Base-by-base conservation (phyloP, 106 monocot genomes). In the Xerophyta viscosa region DNA sequence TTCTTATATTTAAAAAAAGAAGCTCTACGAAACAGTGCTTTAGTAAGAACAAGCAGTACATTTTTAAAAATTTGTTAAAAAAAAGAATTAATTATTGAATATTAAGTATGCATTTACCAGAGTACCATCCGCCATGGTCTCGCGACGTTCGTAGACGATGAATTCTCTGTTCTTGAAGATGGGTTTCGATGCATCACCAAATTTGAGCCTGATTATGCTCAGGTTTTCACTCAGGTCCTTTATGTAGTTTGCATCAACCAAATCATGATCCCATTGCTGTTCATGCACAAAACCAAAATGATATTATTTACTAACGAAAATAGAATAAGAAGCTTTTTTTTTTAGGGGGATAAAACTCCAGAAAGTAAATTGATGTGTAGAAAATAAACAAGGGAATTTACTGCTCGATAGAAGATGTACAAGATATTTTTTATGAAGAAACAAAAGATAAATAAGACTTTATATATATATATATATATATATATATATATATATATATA, bases 251-350 rank as follows among this genome's bases (percentile, higher is more conserved):
- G 86, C 78, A 46, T 92, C 91, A 5, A 82, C 78, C 20, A 86
- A 65, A 31, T 86, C 81, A 24, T 68, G 11, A 29, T 86, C 91
- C 91, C 91, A 92, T 76, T 92, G 91, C 91, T 92, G 73, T 7
- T 52, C 27, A 14, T 4, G 27, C 0, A 37, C 22, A 3, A 26
- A 28, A 54, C 60, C 31, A 47, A 29, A 50, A 63, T 37, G 7
- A 48, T 58, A 24, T 11, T 22, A 48, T 36, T 37, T 15, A 33
- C 33, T 27, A 41, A 46, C 19, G 9, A 46, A 46, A 17, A 17
- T n/a, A 8, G 45, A 46, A 46, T 46, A 33, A 33, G 11, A 33
- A 33, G 33, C 33, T 6, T 11, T 33, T 33, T 5, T 11, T n/a
- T n/a, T n/a, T n/a, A n/a, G n/a, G n/a, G n/a, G n/a, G n/a, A n/a